Evolutionary conservation across 2,329 filamentous ascomycete genomes (phyloP).

Genomic region (Trichoderma asperellum): DNA sequence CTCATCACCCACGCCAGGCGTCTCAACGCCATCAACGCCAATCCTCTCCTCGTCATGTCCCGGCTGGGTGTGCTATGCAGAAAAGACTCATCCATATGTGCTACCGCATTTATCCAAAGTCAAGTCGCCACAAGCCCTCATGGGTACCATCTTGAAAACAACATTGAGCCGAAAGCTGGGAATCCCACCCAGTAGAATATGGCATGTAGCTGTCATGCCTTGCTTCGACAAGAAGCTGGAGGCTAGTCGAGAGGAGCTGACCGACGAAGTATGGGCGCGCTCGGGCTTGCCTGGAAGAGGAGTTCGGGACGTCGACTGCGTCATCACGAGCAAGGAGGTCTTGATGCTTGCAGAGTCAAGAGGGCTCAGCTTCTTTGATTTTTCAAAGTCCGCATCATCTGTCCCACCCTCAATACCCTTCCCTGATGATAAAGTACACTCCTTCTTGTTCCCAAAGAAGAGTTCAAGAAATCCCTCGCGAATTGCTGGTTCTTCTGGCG

Average conservation of each 20-base stretch:
- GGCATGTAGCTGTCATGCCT: slow-evolving; percentile 96
- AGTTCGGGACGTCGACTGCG: slow-evolving; percentile 91
- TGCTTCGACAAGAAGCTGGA: slow-evolving; percentile 99
- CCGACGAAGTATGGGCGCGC: slow-evolving; percentile 72
- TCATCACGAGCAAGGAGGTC: slow-evolving; percentile 94
- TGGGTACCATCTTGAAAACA: slow-evolving; percentile 88
- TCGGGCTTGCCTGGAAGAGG: slow-evolving; percentile 54
- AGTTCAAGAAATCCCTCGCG: slow-evolving; percentile 50
- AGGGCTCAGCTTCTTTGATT: slow-evolving; percentile 72
- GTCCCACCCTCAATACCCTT: slow-evolving; percentile 57
- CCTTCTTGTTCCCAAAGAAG: slow-evolving; percentile 72
- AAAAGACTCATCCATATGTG: slow-evolving; percentile 95
- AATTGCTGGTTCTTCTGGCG: slow-evolving; percentile 79
- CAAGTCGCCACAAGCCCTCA: slow-evolving; percentile 92
- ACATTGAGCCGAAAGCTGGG: slow-evolving; percentile 73
- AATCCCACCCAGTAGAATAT: slow-evolving; percentile 78
- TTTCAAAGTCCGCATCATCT: slow-evolving; percentile 64
- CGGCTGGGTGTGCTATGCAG: slow-evolving; percentile 98
- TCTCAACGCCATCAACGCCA: slow-evolving; percentile 49
- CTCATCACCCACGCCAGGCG: slow-evolving; percentile 35
- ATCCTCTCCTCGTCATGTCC: slow-evolving; percentile 90
- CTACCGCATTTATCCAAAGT: slow-evolving; percentile 87
- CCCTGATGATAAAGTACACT: slow-evolving; percentile 70
- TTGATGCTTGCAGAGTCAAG: slow-evolving; percentile 85
- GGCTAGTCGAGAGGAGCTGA: slow-evolving; percentile 90